These are phyloP conservation scores for Solanum pimpinellifolium DNA, from an alignment of 257 asterid species.

Conservation along the genomic window DNA sequence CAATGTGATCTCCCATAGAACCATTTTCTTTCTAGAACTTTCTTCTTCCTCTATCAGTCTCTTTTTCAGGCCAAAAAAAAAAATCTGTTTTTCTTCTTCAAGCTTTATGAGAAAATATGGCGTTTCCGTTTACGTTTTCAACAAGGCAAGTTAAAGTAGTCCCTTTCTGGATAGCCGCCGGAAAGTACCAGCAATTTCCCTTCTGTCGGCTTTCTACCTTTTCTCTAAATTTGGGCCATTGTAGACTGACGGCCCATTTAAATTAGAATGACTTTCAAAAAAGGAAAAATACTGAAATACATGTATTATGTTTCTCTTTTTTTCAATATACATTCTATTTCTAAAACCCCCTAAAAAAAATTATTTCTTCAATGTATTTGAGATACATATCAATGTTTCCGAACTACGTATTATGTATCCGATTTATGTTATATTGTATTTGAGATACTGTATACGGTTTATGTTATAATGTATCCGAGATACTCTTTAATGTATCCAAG, in stretches of 20 bases:
- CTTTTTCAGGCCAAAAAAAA: not conserved
- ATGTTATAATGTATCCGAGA: too few relatives aligned
- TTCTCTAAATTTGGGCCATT: not conserved
- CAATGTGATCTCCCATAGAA: constrained; percentile 86
- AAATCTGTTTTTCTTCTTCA: not conserved
- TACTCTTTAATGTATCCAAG: too few relatives aligned
- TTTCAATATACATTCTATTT: too few relatives aligned
- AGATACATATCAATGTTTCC: too few relatives aligned
- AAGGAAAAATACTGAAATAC: too few relatives aligned
- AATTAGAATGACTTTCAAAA: not conserved
- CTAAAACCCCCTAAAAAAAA: too few relatives aligned
- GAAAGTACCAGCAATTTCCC: not conserved
- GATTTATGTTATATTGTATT: too few relatives aligned
- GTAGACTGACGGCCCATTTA: not conserved
- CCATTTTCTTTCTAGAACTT: constrained; percentile 32
- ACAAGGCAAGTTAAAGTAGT: not conserved
- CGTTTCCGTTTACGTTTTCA: not conserved
- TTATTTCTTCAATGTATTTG: too few relatives aligned
- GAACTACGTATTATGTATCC: too few relatives aligned
- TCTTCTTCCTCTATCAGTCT: not conserved
- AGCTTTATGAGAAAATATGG: not conserved
- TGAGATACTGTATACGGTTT: too few relatives aligned
- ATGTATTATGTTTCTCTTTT: too few relatives aligned
- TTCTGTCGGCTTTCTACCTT: not conserved
- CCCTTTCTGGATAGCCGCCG: not conserved